Conservation (phyloP, 257 asterid genomes). For the Plantago ovata region DNA sequence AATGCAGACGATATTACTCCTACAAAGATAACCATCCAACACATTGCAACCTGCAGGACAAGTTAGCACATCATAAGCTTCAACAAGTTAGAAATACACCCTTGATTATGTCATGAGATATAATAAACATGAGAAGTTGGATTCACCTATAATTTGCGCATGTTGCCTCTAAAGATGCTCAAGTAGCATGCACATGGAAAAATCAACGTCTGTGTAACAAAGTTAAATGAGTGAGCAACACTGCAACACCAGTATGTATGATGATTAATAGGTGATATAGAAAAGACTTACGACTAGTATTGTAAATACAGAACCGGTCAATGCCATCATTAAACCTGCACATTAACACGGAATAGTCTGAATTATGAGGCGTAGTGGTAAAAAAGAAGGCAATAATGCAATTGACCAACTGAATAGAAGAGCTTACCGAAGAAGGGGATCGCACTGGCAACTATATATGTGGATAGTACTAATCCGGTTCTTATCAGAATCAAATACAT, state of each 20-base stretch:
- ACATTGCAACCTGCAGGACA: conserved; percentile 44
- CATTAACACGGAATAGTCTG: background rate
- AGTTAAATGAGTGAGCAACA: background rate
- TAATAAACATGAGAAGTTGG: background rate
- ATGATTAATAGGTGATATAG: background rate
- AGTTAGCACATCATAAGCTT: background rate
- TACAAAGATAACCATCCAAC: conserved; percentile 49
- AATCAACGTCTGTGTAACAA: conserved; percentile 58
- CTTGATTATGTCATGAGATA: background rate
- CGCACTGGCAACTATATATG: conserved; percentile 66
- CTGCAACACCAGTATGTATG: background rate
- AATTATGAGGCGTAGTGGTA: background rate
- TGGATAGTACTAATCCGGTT: conserved; percentile 72
- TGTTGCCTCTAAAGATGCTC: conserved; percentile 71
- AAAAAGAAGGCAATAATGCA: background rate
- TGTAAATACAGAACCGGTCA: conserved; percentile 82
- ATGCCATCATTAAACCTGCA: conserved; percentile 79
- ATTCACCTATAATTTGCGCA: conserved; percentile 54
- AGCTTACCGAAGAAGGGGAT: conserved; percentile 81
- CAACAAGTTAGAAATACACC: background rate
- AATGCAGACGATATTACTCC: conserved; percentile 57
- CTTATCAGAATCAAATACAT: conserved; percentile 64
- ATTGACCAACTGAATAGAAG: background rate
- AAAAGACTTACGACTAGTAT: conserved; percentile 84
- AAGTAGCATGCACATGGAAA: conserved; percentile 89